Conservation (phyloP, 495 filamentous ascomycete species). For the Penicillium diatomitis region DNA sequence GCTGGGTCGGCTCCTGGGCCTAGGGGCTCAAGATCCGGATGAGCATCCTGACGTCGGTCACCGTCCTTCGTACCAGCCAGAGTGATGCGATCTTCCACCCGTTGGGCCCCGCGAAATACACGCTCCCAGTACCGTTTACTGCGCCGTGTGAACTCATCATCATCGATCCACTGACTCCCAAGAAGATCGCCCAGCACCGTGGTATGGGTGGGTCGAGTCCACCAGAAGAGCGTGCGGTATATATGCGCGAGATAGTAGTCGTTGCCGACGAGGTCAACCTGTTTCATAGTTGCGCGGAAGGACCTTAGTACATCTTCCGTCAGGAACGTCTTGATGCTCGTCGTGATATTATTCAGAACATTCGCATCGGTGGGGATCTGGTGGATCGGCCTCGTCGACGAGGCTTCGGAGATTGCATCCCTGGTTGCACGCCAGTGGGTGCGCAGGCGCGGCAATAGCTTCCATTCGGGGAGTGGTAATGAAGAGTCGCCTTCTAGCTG, state of each 20-base stretch:
- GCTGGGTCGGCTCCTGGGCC: constrained; percentile 38
- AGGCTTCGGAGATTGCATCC: constrained; percentile 10
- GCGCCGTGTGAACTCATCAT: constrained; percentile 69
- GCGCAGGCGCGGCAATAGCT: constrained; percentile 48
- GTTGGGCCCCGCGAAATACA: constrained; percentile 61
- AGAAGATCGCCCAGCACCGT: constrained; percentile 84
- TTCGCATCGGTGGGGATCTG: constrained; percentile 11
- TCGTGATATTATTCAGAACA: constrained; percentile 33
- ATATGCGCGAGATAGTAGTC: constrained; percentile 92
- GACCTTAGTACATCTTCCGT: constrained; percentile 56
- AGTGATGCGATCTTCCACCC: constrained; percentile 55
- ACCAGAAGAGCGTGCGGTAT: constrained; percentile 77
- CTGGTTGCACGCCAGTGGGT: constrained; percentile 40
- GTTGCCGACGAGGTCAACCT: constrained; percentile 81
- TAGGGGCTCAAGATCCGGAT: constrained; percentile 34
- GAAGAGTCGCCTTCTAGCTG: constrained; percentile 92
- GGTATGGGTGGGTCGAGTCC: constrained; percentile 75
- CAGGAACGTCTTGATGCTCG: constrained; percentile 42
- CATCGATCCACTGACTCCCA: constrained; percentile 91
- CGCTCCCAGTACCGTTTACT: constrained; percentile 71
- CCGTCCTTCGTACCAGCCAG: constrained; percentile 15
- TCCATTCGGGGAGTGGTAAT: constrained; percentile 52
- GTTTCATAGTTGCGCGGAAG: constrained; percentile 59
- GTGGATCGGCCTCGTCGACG: constrained; percentile 6
- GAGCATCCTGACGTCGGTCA: constrained; percentile 24